phyloP scores from a whole-genome alignment of 1,284 basidiomycete genomes.

The Sphaerobolus stellatus region DNA sequence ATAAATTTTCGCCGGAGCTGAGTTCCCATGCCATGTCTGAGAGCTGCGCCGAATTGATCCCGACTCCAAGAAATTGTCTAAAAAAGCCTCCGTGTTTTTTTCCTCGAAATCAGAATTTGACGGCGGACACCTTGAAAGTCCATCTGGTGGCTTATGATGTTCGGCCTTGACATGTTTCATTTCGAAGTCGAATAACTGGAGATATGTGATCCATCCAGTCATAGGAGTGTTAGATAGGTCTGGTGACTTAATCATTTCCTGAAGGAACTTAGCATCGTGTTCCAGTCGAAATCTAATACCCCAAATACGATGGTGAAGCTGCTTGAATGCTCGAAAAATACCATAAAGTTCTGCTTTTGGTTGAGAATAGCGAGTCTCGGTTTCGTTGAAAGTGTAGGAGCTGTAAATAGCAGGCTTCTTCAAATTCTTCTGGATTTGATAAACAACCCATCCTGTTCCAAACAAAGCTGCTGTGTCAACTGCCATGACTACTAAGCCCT shows the following conservation, averaged over 20 bases:
- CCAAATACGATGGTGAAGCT: conserved; percentile 30
- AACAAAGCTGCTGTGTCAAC: conserved; percentile 37
- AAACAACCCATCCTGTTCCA: conserved; percentile 33
- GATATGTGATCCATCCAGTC: conserved; percentile 14
- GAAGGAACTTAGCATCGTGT: conserved; percentile 40
- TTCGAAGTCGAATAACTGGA: conserved; percentile 28
- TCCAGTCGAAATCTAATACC: conserved; percentile 35
- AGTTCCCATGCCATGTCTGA: too few relatives aligned
- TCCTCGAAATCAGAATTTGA: too few relatives aligned
- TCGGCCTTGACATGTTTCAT: not conserved
- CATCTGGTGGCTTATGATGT: not conserved
- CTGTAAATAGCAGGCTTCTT: conserved; percentile 28
- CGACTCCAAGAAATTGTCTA: too few relatives aligned
- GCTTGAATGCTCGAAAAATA: conserved; percentile 32
- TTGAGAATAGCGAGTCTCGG: conserved; percentile 39
- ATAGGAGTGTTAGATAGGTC: conserved; percentile 13
- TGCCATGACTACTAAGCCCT: conserved; percentile 29
- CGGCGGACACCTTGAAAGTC: too few relatives aligned
- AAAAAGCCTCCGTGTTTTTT: too few relatives aligned
- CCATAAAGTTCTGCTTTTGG: conserved; percentile 43
- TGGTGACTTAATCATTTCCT: conserved; percentile 36
- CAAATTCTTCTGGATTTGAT: conserved; percentile 26
- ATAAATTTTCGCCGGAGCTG: too few relatives aligned
- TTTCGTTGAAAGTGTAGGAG: conserved; percentile 34
- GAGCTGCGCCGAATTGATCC: too few relatives aligned